Base-by-base conservation (phyloP, 2,329 filamentous ascomycete genomes). In the Malbranchea cinnamomea region DNA sequence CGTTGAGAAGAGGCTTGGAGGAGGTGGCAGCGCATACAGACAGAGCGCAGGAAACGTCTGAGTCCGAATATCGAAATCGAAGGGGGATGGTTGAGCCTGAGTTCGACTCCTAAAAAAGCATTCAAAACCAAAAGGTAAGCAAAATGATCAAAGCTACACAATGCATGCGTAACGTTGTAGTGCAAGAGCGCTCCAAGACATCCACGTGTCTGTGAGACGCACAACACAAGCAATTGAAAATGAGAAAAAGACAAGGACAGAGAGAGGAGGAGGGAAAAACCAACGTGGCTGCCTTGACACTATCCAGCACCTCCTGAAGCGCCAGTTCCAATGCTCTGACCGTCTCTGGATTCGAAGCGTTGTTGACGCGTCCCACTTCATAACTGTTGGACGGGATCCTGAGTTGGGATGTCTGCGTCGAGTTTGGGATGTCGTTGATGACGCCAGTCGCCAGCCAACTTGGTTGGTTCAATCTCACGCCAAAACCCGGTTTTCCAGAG, bases 31-130 rank as follows among this genome's bases (percentile, higher is more conserved):
- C 41, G 87, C 77, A 39, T 78, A 80, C 7, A 94, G 68, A 20
- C 78, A 83, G 23, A 95, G 67, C 5, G 79, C 75, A 5, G 85
- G 83, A 45, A 93, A 94, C 36, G 83, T 83, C 49, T 92, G 72
- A 4, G 78, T 67, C 37, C 85, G 71, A 19, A 87, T 78, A 41
- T 94, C 81, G 56, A 93, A 91, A 40, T 87, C 79, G 50, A 74
- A 75, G 3, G 71, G 63, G 11, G 60, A 50, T 12, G 53, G 33
- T 37, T 47, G 49, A 38, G 61, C 41, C 36, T 57, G 43, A 28
- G 55, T 52, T 32, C 58, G 57, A 15, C 56, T 56, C 35, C 62
- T 68, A 39, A 24, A 30, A 11, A 22, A 12, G 9, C 12, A 8
- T n/a, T 28, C 3, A n/a, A 13, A 18, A 20, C 14, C 15, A 27